A percentile compares a stretch with the other conserved stretches of the same genome.
phyloP scores from a whole-genome alignment of 2,329 filamentous ascomycete genomes.

The Orbilia brochopaga region DNA sequence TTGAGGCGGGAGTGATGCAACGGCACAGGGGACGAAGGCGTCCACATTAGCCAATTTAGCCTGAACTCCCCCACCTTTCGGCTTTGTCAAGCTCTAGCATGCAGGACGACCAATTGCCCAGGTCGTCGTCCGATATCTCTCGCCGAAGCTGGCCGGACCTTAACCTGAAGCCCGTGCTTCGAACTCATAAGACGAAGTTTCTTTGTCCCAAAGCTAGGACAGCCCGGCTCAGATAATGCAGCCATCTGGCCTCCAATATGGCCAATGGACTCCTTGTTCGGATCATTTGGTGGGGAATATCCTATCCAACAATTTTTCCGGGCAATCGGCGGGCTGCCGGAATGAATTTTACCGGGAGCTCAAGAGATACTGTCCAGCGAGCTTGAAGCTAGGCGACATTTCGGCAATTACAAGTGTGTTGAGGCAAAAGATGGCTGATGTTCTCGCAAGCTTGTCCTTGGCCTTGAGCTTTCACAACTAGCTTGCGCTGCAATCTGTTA shows the following conservation, averaged over 20 bases:
- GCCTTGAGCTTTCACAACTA: background rate
- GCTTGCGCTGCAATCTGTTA: background rate
- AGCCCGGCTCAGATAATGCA: background rate
- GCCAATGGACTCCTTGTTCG: background rate
- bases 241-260: background rate
- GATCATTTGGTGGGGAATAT: constrained; percentile 27
- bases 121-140: constrained; percentile 10
- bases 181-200: background rate
- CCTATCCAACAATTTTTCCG: constrained; percentile 45
- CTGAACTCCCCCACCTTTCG: constrained; percentile 51
- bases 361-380: constrained; percentile 35
- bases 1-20: constrained; percentile 50
- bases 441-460: background rate
- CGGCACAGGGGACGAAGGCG: constrained; percentile 31
- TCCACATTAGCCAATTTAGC: constrained; percentile 50
- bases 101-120: background rate
- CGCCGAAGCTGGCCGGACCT: background rate
- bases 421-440: background rate
- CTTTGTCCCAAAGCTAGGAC: background rate
- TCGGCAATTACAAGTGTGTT: constrained; percentile 1
- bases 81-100: constrained; percentile 16
- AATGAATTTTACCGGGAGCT: constrained; percentile 49
- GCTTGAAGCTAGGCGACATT: constrained; percentile 10
- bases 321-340: constrained; percentile 41
- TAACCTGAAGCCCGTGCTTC: background rate